Base-by-base conservation (phyloP, 192 early-diverging fungal genomes). In the Podila verticillata region DNA sequence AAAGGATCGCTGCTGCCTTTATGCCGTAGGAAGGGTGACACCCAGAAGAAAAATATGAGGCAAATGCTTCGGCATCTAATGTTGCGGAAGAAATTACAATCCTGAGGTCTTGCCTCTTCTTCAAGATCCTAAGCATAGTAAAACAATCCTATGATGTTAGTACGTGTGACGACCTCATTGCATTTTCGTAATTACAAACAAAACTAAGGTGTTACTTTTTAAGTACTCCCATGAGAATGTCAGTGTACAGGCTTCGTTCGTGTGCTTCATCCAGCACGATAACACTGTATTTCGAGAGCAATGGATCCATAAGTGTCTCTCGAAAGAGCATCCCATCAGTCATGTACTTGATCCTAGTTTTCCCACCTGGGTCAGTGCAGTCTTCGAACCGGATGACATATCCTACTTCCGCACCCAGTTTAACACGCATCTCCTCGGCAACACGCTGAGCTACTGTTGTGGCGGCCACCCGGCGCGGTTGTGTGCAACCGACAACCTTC, bases 181-280 rank as follows among this genome's bases (percentile, higher is more conserved):
- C 51, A 24, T 19, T 9, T 54, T 7, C 24, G 22, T 2, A 44
- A 44, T 44, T 44, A 17, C 39, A 44, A 15, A 44, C 39, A 10
- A 44, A 17, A 44, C 39, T 15, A 44, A 0, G 7, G 24, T 9
- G 8, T 5, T 86, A 95, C 95, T 93, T 93, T 87, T 95, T 95
- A 32, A 95, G 44, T 2, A 93, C 84, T 26, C 92, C 92, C 31
- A 94, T 60, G 28, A 94, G 65, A 47, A 93, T 85, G 61, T 94
- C 93, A 0, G 93, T 93, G 71, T 93, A 89, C 6, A 95, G 72
- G 30, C 83, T 89, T 34, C 94, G 82, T 74, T 93, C 92, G 67
- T 94, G 91, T 0, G 92, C 92, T 66, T 95, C 92, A 74, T 95
- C 94, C 66, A 95, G 78, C 90, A 95, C 93, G 24, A 95, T 89